Evolutionary conservation across 139 green algal genomes (phyloP), one percentile per base, ranked within the genome.

Genomic region (Chlorella sp.): DNA sequence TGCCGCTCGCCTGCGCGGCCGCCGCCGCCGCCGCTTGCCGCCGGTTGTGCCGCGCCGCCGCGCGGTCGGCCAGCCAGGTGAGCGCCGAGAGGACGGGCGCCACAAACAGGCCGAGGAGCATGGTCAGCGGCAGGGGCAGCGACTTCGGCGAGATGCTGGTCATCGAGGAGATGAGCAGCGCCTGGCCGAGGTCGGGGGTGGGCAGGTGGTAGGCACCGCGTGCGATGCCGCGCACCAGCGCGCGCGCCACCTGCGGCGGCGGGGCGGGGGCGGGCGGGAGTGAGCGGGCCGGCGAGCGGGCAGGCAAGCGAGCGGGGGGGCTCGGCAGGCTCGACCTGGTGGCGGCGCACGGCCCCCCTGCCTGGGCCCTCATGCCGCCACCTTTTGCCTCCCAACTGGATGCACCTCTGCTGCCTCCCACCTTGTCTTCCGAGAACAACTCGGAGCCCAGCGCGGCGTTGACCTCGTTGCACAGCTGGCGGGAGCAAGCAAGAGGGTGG

Each of bases 161-260:
- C 76, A 81, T 89, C 41, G 23, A 60, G 9, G 53, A 69, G 5
- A 89, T 67, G 43, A 91, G 64, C 61, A 91, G 62, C 29, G 81
- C 83, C 12, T 85, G 72, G 2, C 83, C 83, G 12, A 90, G 56
- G 74, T 91, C 83, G 5, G 87, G 87, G 29, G 79, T 83, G 23
- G 82, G 77, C 36, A 94, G 68, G 53, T 93, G 83, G 80, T 90
- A 93, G 5, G 51, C 40, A 2, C 90, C 87, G 0, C 38, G 63
- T 48, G 81, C 70, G 14, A 93, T 71, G 55, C 87, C 79, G 1
- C 58, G 17, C 63, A 93, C 41, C 29, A 94, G 79, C 7, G 12
- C 7, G 0, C 36, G 8, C 1, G 89, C 90, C 36, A 94, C 90
- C 87, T 91, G 79, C n/a, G 29, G 9, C 9, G 53, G 14, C 53